Evolutionary conservation across 306 rosid species (phyloP), one percentile per base, ranked within the genome.

Genomic region (Prunus armeniaca): DNA sequence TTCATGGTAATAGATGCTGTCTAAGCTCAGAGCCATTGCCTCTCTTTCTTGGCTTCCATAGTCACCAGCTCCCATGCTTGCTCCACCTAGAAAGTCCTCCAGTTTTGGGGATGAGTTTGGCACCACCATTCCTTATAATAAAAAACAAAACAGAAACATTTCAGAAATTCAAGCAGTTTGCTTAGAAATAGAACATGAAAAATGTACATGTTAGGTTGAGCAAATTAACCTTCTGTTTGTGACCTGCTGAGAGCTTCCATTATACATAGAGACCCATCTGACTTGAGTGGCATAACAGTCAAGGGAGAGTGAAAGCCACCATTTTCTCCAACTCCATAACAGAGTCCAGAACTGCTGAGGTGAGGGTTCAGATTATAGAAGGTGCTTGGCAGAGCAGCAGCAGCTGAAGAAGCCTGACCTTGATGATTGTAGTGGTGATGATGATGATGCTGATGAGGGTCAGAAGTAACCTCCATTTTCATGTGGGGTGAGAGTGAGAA

Each of bases 401-500:
- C 75, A 70, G 47, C 68, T 30, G 84, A 15, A 58, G 88, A 27
- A 65, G 77, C 30, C 56, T 84, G 91, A 62, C 50, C 56, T 62
- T 84, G 84, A 14, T 85, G 57, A 27, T 54, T 71, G 75, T 52
- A 71, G 50, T 83, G 77, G 45, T 85, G 81, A 75, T 82, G 80
- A 61, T 82, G 86, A 56, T 77, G 80, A 46, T 47, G 71, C 15
- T 73, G 85, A 17, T 79, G 77, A 68, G 84, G 77, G 30, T 25
- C 82, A 71, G 84, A 69, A 76, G 86, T 28, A 78, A 85, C 80
- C 80, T 93, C 93, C 94, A 88, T 90, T 87, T 92, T 92, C 97
- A 90, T 86, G 74, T 92, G 92, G 81, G 97, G 97, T 73, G 93
- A 89, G 78, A 92, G 97, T 87, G 97, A 95, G 62, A 95, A 92